phyloP scores from a whole-genome alignment of 495 filamentous ascomycete species.

The Usnea hakonensis region DNA sequence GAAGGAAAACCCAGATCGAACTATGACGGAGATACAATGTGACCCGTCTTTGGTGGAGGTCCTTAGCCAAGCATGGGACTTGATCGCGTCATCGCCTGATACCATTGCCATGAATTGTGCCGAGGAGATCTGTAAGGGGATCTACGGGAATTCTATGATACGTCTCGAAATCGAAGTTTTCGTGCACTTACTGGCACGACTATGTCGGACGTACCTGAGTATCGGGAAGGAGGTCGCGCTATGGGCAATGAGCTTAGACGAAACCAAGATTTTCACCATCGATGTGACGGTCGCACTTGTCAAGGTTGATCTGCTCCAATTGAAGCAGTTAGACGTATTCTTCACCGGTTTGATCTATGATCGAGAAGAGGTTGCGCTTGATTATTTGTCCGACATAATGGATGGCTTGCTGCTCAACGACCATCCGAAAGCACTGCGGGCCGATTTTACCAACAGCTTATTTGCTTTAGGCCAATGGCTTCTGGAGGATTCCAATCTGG shows the following conservation, averaged over 20 bases:
- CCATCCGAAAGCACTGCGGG: conserved; percentile 63
- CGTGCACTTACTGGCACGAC: conserved; percentile 67
- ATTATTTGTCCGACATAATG: conserved; percentile 67
- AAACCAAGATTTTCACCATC: conserved; percentile 70
- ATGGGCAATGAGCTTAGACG: conserved; percentile 59
- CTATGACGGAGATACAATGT: conserved; percentile 59
- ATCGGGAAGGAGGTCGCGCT: conserved; percentile 69
- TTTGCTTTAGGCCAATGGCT: conserved; percentile 81
- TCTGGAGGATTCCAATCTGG: conserved; percentile 57
- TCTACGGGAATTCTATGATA: conserved; percentile 54
- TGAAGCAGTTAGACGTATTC: conserved; percentile 70
- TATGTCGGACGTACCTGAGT: conserved; percentile 69
- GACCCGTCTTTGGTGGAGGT: conserved; percentile 57
- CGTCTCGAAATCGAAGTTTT: conserved; percentile 73
- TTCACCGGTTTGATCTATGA: conserved; percentile 62
- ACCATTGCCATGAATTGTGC: conserved; percentile 59
- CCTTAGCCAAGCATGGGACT: conserved; percentile 47
- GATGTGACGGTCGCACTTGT: conserved; percentile 70
- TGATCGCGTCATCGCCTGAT: conserved; percentile 48
- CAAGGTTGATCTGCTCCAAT: conserved; percentile 64
- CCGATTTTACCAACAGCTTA: conserved; percentile 78
- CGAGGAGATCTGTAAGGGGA: conserved; percentile 58
- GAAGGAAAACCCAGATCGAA: conserved; percentile 58
- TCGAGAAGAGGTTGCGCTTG: conserved; percentile 59
- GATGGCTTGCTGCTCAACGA: conserved; percentile 71